phyloP scores from a whole-genome alignment of 2,329 filamentous ascomycete genomes.

The Penicillium sumatraense region DNA sequence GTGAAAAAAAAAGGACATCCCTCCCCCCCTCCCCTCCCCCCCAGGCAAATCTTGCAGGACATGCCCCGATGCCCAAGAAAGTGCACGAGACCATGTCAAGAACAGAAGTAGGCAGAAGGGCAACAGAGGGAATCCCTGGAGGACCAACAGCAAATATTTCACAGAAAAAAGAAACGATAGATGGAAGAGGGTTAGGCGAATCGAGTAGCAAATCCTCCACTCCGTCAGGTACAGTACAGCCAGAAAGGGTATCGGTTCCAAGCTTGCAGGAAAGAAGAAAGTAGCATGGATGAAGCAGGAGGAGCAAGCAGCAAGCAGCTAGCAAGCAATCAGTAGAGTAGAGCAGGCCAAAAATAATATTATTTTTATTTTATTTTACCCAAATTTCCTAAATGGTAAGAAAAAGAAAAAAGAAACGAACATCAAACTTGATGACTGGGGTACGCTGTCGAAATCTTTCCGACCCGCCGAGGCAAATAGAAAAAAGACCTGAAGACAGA shows the following conservation, averaged over 20 bases:
- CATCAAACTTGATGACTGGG: slow-evolving; percentile 18
- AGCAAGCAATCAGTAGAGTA: too few species aligned
- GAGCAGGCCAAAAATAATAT: slow-evolving; percentile 20
- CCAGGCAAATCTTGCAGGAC: slow-evolving; percentile 25
- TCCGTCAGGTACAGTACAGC: slow-evolving; percentile 34
- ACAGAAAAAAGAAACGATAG: slow-evolving; percentile 30
- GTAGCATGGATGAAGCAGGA: slow-evolving; percentile 16
- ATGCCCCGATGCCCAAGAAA: slow-evolving; percentile 28
- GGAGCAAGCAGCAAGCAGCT: not conserved
- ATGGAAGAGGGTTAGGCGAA: slow-evolving; percentile 19
- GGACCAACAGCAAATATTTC: slow-evolving; percentile 29
- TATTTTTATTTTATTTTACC: not conserved
- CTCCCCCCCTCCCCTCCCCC: not conserved
- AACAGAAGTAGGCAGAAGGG: slow-evolving; percentile 21
- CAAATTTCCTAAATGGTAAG: not conserved
- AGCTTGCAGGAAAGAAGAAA: slow-evolving; percentile 22
- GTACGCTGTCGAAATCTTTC: slow-evolving; percentile 29
- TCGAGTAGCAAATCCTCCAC: slow-evolving; percentile 26
- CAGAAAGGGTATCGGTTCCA: slow-evolving; percentile 20
- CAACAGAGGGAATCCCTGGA: slow-evolving; percentile 32
- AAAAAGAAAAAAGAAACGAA: slow-evolving; percentile 13
- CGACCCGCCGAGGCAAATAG: slow-evolving; percentile 25
- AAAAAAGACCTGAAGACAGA: slow-evolving; percentile 20
- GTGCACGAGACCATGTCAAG: slow-evolving; percentile 37
- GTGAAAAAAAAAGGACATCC: too few species aligned